phyloP scores from a whole-genome alignment of 2,329 filamentous ascomycete species.

The Nemania diffusa region DNA sequence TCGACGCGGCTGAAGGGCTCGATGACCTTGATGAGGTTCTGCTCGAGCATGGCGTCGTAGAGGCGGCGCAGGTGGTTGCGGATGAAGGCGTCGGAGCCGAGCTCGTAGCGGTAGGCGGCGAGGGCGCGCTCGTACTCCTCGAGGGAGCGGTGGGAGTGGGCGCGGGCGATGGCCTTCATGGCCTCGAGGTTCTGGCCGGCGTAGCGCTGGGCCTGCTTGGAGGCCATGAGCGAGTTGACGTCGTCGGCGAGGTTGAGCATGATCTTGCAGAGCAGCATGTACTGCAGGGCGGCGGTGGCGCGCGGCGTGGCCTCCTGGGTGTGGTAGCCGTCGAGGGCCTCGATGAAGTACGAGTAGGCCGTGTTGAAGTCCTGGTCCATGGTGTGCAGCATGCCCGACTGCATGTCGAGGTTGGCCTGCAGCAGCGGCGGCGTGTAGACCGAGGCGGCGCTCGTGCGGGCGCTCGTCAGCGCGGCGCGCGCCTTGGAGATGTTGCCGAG shows the following conservation, averaged over 20 bases:
- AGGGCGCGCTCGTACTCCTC: constrained; percentile 97
- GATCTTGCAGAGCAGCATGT: constrained; percentile 99
- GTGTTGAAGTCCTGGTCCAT: constrained; percentile 99
- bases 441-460: constrained; percentile 92
- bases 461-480: constrained; percentile 91
- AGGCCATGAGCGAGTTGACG: constrained; percentile 92
- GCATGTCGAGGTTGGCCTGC: constrained; percentile 98
- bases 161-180: constrained; percentile 98
- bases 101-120: constrained; percentile 89
- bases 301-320: constrained; percentile 86
- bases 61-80: constrained; percentile 94
- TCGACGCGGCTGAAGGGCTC: constrained; percentile 98
- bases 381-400: constrained; percentile 97
- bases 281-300: constrained; percentile 97
- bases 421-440: constrained; percentile 96
- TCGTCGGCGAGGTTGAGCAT: constrained; percentile 98
- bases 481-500: constrained; percentile 97
- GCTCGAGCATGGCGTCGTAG: constrained; percentile 98
- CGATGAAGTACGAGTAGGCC: constrained; percentile 98
- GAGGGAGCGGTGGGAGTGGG: constrained; percentile 92
- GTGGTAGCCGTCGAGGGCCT: constrained; percentile 96
- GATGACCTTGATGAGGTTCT: constrained; percentile 99
- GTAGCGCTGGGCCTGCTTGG: constrained; percentile 97
- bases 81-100: constrained; percentile 95
- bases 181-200: constrained; percentile 95